Conservation (phyloP, 495 filamentous ascomycete genomes). For the Talaromyces nanjingensis region DNA sequence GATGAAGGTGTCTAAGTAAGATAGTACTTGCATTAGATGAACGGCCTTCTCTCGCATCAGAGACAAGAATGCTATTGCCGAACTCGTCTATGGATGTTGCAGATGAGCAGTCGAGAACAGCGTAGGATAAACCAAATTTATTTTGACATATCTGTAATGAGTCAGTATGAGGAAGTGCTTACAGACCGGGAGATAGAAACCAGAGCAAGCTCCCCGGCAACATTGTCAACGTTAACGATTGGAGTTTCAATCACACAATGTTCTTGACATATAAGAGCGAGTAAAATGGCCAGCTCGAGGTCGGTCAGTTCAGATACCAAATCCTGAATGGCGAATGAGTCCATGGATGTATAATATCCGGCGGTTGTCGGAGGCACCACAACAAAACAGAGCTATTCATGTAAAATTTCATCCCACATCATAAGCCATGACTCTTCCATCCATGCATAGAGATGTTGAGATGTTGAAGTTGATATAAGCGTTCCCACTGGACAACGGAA, state of each 20-base stretch:
- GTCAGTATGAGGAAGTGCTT: conserved; percentile 19
- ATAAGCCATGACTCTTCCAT: not conserved
- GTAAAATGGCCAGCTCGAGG: conserved; percentile 76
- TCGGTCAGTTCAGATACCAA: conserved; percentile 73
- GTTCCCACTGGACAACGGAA: not conserved
- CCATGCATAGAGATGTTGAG: not conserved
- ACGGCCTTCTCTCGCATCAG: not conserved
- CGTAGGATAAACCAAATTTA: conserved; percentile 63
- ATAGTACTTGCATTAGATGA: not conserved
- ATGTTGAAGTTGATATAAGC: conserved; percentile 3
- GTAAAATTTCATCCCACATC: no score
- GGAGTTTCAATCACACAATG: conserved; percentile 84
- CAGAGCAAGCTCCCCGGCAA: conserved; percentile 66
- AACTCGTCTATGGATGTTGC: conserved; percentile 77
- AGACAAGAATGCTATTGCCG: conserved; percentile 52
- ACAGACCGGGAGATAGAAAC: conserved; percentile 40
- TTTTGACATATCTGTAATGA: conserved; percentile 50
- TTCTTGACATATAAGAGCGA: conserved; percentile 70
- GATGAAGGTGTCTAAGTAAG: not conserved
- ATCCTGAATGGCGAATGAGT: conserved; percentile 49
- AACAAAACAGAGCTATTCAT: not conserved
- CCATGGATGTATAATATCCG: conserved; percentile 40
- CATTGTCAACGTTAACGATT: conserved; percentile 48
- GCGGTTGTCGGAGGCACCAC: conserved; percentile 6
- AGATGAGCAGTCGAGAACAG: conserved; percentile 62